Evolutionary conservation across 1,284 basidiomycete genomes (phyloP), one percentile per base, ranked within the genome.

Genomic region (Heterobasidion irregulare): DNA sequence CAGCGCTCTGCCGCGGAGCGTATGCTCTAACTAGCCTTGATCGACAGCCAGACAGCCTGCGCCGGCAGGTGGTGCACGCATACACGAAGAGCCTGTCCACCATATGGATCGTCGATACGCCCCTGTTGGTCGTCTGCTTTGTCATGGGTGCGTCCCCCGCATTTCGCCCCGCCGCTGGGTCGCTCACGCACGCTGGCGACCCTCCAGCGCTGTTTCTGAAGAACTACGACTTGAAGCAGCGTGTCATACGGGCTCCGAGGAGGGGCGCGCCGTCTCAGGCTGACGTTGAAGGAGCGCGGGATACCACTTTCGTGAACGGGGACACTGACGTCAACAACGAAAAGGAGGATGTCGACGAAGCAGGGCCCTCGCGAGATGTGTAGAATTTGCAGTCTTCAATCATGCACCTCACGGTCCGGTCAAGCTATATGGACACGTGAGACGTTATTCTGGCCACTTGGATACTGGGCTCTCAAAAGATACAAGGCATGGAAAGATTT

Each of bases 91-190:
- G 87, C 0, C 82, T 93, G 44, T 75, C 75, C 58, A 78, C 74
- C 45, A 83, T 93, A 54, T 94, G 90, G 89, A 66, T 89, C 55
- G 79, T 86, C 32, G 75, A 75, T 63, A 81, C 81, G 4, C 84
- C 86, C 0, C 65, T 88, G 12, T 44, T 78, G n/a, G 84, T 80
- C n/a, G 72, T 74, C 34, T 75, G 76, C 19, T 72, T 88, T 59
- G 58, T 89, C 33, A 71, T 87, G 68, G 72, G 83, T 83, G 58
- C 62, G 77, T 41, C 38, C 38, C 38, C 8, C 38, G 12, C 38
- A 12, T 41, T n/a, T 12, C n/a, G 12, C 38, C 38, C n/a, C 38
- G 12, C 38, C 10, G 10, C 38, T 8, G 4, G 12, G 10, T 41
- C 38, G 1, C n/a, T 41, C 12, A 41, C 38, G 38, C 10, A 7